Conservation (phyloP, 2,329 filamentous ascomycete species). For the Cladosporium sp. region DNA sequence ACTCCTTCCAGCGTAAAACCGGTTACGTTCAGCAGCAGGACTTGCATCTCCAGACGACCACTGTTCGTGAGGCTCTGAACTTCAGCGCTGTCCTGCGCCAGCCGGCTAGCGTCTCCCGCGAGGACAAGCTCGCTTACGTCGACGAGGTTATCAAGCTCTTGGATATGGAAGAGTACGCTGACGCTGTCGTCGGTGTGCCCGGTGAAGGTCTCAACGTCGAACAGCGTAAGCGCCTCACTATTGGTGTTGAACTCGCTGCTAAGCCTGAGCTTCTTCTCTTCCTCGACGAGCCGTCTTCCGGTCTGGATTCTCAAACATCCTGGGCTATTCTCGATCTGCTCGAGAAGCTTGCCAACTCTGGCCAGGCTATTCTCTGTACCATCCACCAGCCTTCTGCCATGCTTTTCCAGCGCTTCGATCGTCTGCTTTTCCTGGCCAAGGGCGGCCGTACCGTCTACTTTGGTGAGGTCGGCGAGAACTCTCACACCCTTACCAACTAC, state of each 20-base stretch:
- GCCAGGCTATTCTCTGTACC: constrained; percentile 91
- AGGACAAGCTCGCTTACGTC: constrained; percentile 81
- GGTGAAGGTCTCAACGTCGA: constrained; percentile 74
- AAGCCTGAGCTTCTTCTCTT: constrained; percentile 87
- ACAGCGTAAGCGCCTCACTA: constrained; percentile 72
- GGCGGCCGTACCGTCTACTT: constrained; percentile 78
- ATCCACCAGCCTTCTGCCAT: constrained; percentile 97
- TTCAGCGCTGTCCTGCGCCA: constrained; percentile 85
- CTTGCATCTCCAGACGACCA: constrained; percentile 75
- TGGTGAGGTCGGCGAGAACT: constrained; percentile 68
- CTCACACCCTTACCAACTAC: constrained; percentile 61
- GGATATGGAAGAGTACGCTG: constrained; percentile 84
- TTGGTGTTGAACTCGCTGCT: constrained; percentile 91
- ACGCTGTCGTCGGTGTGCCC: constrained; percentile 83
- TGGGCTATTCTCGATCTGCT: constrained; percentile 87
- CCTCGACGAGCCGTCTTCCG: constrained; percentile 90
- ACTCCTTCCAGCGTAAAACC: constrained; percentile 84
- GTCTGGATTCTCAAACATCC: constrained; percentile 86
- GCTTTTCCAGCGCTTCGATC: constrained; percentile 86
- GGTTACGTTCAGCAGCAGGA: constrained; percentile 84
- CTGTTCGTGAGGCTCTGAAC: constrained; percentile 78
- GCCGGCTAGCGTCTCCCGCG: constrained; percentile 61
- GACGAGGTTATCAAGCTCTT: constrained; percentile 85
- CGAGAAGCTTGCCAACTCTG: constrained; percentile 80
- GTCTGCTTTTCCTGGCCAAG: constrained; percentile 68